These are phyloP conservation scores for Vitis hybrid DNA, from an alignment of 177 flowering plant species.

Conservation along the genomic window DNA sequence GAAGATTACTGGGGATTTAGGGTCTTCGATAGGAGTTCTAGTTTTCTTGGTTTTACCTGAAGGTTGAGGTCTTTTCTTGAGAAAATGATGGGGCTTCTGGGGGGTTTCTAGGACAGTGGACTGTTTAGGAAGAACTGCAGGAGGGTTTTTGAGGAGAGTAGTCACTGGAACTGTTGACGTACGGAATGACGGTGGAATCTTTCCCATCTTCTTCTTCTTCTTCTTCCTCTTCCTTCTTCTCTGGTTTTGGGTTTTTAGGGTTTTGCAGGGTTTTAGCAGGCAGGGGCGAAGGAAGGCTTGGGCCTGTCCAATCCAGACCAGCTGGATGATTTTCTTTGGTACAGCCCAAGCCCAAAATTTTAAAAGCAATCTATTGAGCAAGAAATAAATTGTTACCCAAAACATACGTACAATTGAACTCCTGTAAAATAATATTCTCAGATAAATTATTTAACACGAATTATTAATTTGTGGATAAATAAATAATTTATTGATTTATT, in stretches of 20 bases:
- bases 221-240: neutral
- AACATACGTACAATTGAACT: too few relatives aligned
- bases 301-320: too few relatives aligned
- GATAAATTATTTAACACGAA: too few relatives aligned
- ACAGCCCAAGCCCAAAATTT: neutral
- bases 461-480: too few relatives aligned
- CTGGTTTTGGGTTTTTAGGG: constrained; percentile 10
- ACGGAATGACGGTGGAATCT: constrained; percentile 51
- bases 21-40: constrained; percentile 1
- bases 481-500: too few relatives aligned
- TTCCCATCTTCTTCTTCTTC: constrained; percentile 51
- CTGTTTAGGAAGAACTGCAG: neutral
- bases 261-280: constrained; percentile 14
- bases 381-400: too few relatives aligned
- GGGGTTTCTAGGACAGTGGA: constrained; percentile 13
- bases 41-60: constrained; percentile 17
- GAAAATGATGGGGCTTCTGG: constrained; percentile 16
- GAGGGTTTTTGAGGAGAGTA: constrained; percentile 24
- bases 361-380: too few relatives aligned
- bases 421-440: too few relatives aligned
- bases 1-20: constrained; percentile 27
- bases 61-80: constrained; percentile 22
- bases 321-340: neutral
- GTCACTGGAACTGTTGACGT: constrained; percentile 22
- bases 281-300: neutral